These are phyloP conservation scores for Brassica nigra DNA, from an alignment of 345 rosid species.

Conservation along the genomic window DNA sequence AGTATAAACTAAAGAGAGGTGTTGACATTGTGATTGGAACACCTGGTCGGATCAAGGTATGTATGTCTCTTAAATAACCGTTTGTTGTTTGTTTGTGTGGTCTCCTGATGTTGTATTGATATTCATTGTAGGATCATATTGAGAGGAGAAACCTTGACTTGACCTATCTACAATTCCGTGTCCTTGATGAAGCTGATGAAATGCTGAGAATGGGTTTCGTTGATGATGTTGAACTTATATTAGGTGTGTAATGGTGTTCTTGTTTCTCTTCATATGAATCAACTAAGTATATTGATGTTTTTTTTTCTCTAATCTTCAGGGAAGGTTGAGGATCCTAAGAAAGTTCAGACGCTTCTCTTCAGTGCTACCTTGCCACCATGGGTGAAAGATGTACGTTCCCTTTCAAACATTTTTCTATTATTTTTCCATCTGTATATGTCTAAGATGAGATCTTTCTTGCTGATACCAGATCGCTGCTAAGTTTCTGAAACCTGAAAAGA, in stretches of 20 bases:
- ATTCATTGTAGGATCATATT: conserved; percentile 68
- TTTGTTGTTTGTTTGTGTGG: background rate
- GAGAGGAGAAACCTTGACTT: conserved; percentile 73
- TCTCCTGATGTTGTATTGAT: conserved; percentile 5
- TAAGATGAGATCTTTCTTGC: background rate
- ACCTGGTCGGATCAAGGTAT: conserved; percentile 93
- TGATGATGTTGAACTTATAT: conserved; percentile 92
- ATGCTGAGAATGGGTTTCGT: conserved; percentile 99
- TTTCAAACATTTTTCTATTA: background rate
- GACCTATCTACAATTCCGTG: conserved; percentile 72
- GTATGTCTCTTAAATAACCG: background rate
- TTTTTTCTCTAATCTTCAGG: conserved; percentile 48
- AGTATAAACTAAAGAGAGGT: conserved; percentile 68
- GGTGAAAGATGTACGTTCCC: conserved; percentile 76
- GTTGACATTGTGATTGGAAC: conserved; percentile 93
- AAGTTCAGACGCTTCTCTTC: conserved; percentile 98
- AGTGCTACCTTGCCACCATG: conserved; percentile 93
- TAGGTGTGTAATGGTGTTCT: conserved; percentile 49
- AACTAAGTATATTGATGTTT: background rate
- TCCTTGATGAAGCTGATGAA: conserved; percentile 99
- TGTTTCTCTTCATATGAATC: background rate
- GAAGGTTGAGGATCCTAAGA: conserved; percentile 75
- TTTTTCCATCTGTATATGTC: background rate
- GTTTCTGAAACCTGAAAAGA: conserved; percentile 74
- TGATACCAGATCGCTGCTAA: conserved; percentile 59